A percentile compares a stretch with the other conserved stretches of the same genome.
phyloP scores from a whole-genome alignment of 1,284 basidiomycete species.

The Leccinum huronense region DNA sequence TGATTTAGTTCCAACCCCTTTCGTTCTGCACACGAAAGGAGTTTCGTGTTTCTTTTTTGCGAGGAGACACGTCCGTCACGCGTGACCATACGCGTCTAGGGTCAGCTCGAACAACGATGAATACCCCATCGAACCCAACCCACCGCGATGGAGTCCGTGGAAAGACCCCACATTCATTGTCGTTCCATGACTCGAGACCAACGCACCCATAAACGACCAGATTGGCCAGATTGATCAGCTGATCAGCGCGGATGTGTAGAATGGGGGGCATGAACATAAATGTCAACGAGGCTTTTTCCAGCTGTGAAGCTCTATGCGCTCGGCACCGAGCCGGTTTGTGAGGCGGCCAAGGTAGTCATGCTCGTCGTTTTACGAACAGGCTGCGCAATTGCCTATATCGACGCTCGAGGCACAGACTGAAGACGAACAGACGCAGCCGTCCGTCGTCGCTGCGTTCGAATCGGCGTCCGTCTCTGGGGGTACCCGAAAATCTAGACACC shows the following conservation, averaged over 20 bases:
- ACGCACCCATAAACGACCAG: conserved; percentile 75
- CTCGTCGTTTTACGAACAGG: conserved; percentile 77
- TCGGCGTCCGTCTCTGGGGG: conserved; percentile 7
- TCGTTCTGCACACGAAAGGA: neutral
- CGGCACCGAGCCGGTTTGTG: conserved; percentile 82
- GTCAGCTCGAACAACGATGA: conserved; percentile 21
- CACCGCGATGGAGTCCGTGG: conserved; percentile 64
- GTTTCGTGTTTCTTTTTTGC: neutral
- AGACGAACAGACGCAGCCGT: conserved; percentile 44
- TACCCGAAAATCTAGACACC: neutral
- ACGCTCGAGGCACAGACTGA: conserved; percentile 51
- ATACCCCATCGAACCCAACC: conserved; percentile 45
- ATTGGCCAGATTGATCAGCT: conserved; percentile 95
- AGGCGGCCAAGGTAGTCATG: conserved; percentile 72
- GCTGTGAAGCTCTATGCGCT: conserved; percentile 87
- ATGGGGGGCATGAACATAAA: conserved; percentile 73
- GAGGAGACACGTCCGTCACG: conserved; percentile 24
- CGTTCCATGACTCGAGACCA: conserved; percentile 74
- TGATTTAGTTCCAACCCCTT: conserved; percentile 44
- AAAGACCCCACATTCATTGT: conserved; percentile 60
- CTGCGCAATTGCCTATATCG: conserved; percentile 82
- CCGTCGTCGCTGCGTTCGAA: conserved; percentile 21
- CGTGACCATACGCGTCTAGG: conserved; percentile 23
- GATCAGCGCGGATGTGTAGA: conserved; percentile 49
- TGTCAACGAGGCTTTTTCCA: conserved; percentile 80